These are phyloP conservation scores for Kodamaea ohmeri DNA, from an alignment of 1,139 yeast genomes.

Conservation along the genomic window DNA sequence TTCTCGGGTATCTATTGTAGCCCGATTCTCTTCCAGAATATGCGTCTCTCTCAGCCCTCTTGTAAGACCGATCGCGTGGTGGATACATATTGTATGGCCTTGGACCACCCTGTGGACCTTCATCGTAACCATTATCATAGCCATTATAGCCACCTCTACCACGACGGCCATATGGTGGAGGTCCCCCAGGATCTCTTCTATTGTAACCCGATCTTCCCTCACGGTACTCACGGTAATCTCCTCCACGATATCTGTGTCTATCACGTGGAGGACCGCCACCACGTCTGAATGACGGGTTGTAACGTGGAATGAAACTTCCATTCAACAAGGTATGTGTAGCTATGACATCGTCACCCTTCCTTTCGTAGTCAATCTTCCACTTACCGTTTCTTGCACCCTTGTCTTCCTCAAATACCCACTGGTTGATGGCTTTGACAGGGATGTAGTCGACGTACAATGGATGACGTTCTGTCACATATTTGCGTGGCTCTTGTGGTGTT, in stretches of 20 bases:
- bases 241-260: constrained; percentile 8
- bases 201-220: constrained; percentile 3
- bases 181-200: constrained; percentile 9
- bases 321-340: constrained; percentile 43
- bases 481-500: constrained; percentile 21
- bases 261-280: constrained; percentile 10
- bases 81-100: constrained; percentile 16
- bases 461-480: constrained; percentile 22
- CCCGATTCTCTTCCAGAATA: constrained; percentile 17
- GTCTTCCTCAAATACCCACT: constrained; percentile 49
- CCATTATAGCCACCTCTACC: constrained; percentile 9
- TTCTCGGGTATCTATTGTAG: constrained; percentile 12
- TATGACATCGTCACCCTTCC: constrained; percentile 31
- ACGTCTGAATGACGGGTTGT: constrained; percentile 15
- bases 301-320: constrained; percentile 29
- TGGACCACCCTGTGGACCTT: constrained; percentile 11
- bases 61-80: constrained; percentile 10
- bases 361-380: constrained; percentile 40
- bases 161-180: constrained; percentile 8
- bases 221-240: constrained; percentile 10
- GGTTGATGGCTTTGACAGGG: constrained; percentile 45
- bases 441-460: constrained; percentile 41
- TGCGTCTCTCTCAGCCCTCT: constrained; percentile 17
- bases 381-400: constrained; percentile 43
- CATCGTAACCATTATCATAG: constrained; percentile 6